Evolutionary conservation across 768 basidiomycete species (phyloP), one percentile per base, ranked within the genome.

Genomic region (Harrya chromipes): DNA sequence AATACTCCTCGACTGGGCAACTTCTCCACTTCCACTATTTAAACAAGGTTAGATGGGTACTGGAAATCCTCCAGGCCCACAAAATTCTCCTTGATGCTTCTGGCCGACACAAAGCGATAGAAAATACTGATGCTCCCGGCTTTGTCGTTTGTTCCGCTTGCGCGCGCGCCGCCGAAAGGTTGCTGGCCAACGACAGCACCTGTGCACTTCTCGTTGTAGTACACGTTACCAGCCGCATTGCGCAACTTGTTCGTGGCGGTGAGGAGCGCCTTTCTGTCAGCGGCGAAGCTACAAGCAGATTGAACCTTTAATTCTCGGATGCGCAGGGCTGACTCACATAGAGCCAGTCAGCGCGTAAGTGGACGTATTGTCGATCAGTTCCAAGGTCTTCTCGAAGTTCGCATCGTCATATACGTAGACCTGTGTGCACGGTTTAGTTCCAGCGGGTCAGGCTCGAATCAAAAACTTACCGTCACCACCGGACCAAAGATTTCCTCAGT

Each of bases 181-280:
- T 99, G 94, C 68, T 97, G 94, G 9, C 94, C 95, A 31, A 98
- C 93, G 42, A 91, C 90, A n/a, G 93, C 94, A 27, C 93, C 93
- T 2, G 95, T 99, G 71, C 93, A 98, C 70, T 95, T 94, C 60
- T 97, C 94, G 69, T 97, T 97, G 73, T 94, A 92, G 75, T 99
- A 99, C 48, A 95, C 84, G 68, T 97, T 99, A 3, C 97, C 97
- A 4, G 97, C 91, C 1, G 94, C 78, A 71, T 95, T 87, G 48
- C 93, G 86, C 38, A 99, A 79, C 47, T 78, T 79, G 72, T 87
- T 87, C 37, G 91, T 85, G 2, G 93, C 90, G 29, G 74, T 72
- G 55, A 94, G 70, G 48, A 97, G 80, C 6, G 86, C 92, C 23
- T 80, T 75, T 57, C 97, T 87, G 57, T 93, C 89, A 3, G 77